These are phyloP conservation scores for Aspergillus piperis DNA, from an alignment of 2,329 filamentous ascomycete genomes.

Conservation along the genomic window DNA sequence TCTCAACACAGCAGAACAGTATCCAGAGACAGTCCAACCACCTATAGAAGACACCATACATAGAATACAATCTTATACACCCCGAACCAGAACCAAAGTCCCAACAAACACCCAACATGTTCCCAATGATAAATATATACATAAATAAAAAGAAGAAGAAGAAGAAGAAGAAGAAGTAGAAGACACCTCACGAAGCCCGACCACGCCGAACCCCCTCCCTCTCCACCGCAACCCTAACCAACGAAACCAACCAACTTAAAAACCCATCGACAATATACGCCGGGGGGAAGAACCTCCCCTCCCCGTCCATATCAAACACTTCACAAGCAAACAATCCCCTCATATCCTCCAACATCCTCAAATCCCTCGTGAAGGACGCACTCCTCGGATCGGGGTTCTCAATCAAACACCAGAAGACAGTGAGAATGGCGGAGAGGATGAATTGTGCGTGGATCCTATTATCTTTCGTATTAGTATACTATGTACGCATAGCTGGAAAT, in stretches of 20 bases:
- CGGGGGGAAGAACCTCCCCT: background rate
- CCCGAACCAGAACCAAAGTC: too few relatives aligned
- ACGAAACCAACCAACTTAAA: background rate
- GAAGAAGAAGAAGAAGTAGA: too few relatives aligned
- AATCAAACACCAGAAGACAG: conserved; percentile 1
- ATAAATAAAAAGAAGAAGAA: too few relatives aligned
- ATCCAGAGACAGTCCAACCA: too few relatives aligned
- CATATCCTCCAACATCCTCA: conserved; percentile 6
- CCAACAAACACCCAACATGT: too few relatives aligned
- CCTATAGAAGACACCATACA: too few relatives aligned
- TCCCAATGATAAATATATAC: too few relatives aligned
- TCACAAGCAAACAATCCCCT: background rate
- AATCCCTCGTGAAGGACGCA: background rate
- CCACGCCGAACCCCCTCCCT: background rate
- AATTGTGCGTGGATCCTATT: conserved; percentile 10
- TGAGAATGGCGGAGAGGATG: conserved; percentile 7
- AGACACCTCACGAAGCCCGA: background rate
- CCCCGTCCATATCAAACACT: too few relatives aligned
- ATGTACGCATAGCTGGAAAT: background rate
- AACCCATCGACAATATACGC: background rate
- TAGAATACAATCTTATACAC: too few relatives aligned
- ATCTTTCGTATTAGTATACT: background rate
- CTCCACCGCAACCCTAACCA: background rate
- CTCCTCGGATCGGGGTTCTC: background rate
- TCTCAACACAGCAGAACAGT: too few relatives aligned